Conservation (phyloP, 495 filamentous ascomycete species). For the Penicillium alfredii region DNA sequence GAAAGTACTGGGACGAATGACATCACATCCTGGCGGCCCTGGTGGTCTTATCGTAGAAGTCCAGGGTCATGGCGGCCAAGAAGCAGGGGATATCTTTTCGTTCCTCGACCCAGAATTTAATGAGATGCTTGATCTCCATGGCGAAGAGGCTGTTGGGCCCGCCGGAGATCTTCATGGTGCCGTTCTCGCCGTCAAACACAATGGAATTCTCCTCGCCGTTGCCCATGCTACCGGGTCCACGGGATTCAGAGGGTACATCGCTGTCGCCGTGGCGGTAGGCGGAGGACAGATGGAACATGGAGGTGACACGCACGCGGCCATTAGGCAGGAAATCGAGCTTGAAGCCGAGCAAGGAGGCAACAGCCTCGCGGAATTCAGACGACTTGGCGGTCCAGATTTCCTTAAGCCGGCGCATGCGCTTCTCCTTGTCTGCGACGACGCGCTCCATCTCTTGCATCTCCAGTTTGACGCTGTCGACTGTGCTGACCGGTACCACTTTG, state of each 20-base stretch:
- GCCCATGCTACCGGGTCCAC: constrained; percentile 54
- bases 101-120: constrained; percentile 91
- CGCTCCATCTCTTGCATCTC: constrained; percentile 66
- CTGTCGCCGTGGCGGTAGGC: constrained; percentile 52
- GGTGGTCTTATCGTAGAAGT: constrained; percentile 83
- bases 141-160: constrained; percentile 84
- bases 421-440: constrained; percentile 76
- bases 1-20: neutral
- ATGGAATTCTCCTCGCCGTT: constrained; percentile 66
- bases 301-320: constrained; percentile 82
- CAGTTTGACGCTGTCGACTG: constrained; percentile 64
- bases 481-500: constrained; percentile 65
- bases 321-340: constrained; percentile 90
- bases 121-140: constrained; percentile 69
- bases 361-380: constrained; percentile 87
- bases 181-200: constrained; percentile 91
- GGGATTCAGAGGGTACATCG: constrained; percentile 36
- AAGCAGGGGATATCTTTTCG: constrained; percentile 89
- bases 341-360: constrained; percentile 83
- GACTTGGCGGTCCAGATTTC: constrained; percentile 86
- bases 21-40: constrained; percentile 43
- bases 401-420: constrained; percentile 75
- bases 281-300: constrained; percentile 62
- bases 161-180: constrained; percentile 95
- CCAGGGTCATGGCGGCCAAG: constrained; percentile 78